These are phyloP conservation scores for Withania somnifera DNA, from an alignment of 305 asterid genomes.

Conservation along the genomic window DNA sequence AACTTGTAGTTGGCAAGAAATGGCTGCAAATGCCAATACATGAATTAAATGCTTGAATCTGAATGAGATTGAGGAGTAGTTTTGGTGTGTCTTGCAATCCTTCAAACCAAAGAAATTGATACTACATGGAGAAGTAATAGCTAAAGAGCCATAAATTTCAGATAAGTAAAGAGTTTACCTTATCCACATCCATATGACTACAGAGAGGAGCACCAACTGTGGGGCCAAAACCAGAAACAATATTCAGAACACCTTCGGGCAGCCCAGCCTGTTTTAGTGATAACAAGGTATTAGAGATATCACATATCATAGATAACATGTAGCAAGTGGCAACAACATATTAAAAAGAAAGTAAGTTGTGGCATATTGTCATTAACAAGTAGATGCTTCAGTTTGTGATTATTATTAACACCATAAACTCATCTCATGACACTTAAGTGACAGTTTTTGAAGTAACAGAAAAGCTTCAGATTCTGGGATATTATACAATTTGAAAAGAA, in stretches of 20 bases:
- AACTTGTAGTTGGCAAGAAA: not conserved
- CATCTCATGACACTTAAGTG: not conserved
- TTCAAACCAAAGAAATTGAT: not conserved
- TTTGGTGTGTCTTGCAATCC: not conserved
- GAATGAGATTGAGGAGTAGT: not conserved
- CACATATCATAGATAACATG: not conserved
- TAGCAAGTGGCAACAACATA: not conserved
- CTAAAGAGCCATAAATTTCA: not conserved
- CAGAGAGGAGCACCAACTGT: constrained; percentile 94
- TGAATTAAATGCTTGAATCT: not conserved
- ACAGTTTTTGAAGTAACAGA: not conserved
- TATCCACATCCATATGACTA: constrained; percentile 96
- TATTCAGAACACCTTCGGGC: constrained; percentile 77
- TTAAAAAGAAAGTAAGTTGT: not conserved
- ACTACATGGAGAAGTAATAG: not conserved
- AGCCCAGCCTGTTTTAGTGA: constrained; percentile 81
- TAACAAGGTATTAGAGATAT: not conserved
- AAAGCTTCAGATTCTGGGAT: not conserved
- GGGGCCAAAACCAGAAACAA: constrained; percentile 84
- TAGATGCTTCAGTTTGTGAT: not conserved
- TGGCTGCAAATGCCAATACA: not conserved
- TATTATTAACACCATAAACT: not conserved
- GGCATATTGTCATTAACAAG: not conserved
- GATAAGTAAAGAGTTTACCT: constrained; percentile 35
- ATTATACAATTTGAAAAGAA: not conserved